phyloP scores from a whole-genome alignment of 192 early-diverging fungal genomes.

The Globomyces pollinis-pini region DNA sequence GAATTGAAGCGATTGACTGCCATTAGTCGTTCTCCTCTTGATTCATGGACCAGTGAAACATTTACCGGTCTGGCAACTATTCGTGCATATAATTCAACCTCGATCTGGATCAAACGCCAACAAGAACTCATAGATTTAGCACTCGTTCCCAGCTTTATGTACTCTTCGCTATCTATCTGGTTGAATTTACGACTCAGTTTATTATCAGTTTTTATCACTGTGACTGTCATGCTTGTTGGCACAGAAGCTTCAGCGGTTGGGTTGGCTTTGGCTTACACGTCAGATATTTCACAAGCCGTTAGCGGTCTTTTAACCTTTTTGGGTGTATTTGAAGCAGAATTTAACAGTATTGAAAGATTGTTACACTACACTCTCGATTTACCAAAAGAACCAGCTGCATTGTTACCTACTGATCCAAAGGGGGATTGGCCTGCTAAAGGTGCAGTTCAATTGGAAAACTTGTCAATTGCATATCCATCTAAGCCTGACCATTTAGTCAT shows the following conservation, averaged over 20 bases:
- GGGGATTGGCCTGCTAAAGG: slow-evolving; percentile 40
- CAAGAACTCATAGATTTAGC: background rate
- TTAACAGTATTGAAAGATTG: slow-evolving; percentile 36
- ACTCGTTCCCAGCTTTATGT: background rate
- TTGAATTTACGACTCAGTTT: background rate
- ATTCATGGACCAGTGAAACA: background rate
- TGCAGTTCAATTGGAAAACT: slow-evolving; percentile 29
- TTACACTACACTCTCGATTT: slow-evolving; percentile 26
- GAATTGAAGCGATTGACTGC: background rate
- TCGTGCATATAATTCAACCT: background rate
- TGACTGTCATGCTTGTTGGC: background rate
- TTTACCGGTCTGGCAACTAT: background rate
- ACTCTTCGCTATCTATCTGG: background rate
- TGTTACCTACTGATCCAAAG: background rate
- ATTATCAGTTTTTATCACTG: background rate
- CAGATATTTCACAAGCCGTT: too few relatives aligned
- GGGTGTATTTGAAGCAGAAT: too few relatives aligned
- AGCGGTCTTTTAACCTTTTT: too few relatives aligned
- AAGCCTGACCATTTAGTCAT: slow-evolving; percentile 49
- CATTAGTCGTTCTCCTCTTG: background rate
- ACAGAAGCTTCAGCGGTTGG: too few relatives aligned
- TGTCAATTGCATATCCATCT: too few relatives aligned
- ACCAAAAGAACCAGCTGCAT: background rate
- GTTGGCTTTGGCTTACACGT: too few relatives aligned
- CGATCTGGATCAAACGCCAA: background rate